phyloP scores from a whole-genome alignment of 2,329 filamentous ascomycete genomes.

The Torrubiella hemipterigena region DNA sequence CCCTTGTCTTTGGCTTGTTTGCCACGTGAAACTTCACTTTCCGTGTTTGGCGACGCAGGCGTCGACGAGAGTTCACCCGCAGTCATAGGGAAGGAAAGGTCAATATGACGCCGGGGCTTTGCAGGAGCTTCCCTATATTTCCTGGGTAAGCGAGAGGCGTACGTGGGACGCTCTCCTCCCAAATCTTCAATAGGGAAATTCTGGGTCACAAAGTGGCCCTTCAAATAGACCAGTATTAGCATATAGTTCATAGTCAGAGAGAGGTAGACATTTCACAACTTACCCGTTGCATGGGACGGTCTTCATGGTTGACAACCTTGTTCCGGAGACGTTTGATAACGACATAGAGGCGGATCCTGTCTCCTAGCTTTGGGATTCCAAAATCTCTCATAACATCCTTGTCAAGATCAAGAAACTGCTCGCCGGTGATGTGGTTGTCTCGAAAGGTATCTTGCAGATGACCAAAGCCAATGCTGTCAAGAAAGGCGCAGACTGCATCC shows the following conservation, averaged over 20 bases:
- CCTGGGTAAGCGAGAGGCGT: no score
- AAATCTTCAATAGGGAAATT: no score
- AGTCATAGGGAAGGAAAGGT: conserved; percentile 29
- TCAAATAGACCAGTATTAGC: no score
- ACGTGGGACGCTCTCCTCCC: no score
- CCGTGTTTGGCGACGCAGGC: conserved; percentile 12
- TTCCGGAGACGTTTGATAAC: conserved; percentile 75
- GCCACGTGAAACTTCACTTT: conserved; percentile 48
- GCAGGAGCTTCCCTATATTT: no score
- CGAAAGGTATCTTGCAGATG: conserved; percentile 88
- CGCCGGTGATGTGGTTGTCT: conserved; percentile 92
- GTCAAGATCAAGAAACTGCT: conserved; percentile 93
- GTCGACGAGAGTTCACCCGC: conserved; percentile 18
- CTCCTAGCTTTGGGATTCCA: conserved; percentile 95
- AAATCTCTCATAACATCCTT: conserved; percentile 94
- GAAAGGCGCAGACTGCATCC: conserved; percentile 80
- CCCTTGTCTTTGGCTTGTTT: no score
- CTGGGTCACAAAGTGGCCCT: no score
- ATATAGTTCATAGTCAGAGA: conserved; percentile 2
- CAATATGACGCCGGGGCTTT: conserved; percentile 49
- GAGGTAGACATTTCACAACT: conserved; percentile 22
- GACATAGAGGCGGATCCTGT: conserved; percentile 81
- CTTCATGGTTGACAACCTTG: conserved; percentile 65
- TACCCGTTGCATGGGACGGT: conserved; percentile 81
- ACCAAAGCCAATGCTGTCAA: conserved; percentile 80